Evolutionary conservation across 441 rosid genomes (phyloP).

Genomic region (Jatropha podagrica): DNA sequence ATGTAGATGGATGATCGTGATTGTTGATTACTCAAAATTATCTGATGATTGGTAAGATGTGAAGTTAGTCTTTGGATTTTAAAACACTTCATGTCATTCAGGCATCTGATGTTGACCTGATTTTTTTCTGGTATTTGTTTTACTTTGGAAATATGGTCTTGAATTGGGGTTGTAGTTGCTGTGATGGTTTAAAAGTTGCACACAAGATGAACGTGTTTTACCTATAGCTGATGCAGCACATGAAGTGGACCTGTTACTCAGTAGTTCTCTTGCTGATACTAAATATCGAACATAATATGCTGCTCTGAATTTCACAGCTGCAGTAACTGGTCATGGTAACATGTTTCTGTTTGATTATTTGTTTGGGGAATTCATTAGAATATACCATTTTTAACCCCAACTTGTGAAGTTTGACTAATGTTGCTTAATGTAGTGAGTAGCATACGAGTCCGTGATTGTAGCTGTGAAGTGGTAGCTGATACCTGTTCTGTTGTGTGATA

Average conservation of each 20-base stretch:
- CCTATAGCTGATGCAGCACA: constrained; percentile 46
- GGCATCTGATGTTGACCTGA: constrained; percentile 37
- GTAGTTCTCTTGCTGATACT: constrained; percentile 26
- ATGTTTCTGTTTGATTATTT: constrained; percentile 32
- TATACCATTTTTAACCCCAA: constrained; percentile 19
- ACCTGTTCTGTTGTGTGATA: constrained; percentile 41
- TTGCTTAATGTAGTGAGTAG: constrained; percentile 57
- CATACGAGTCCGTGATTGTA: constrained; percentile 41
- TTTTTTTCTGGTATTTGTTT: constrained; percentile 37
- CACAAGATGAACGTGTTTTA: constrained; percentile 34
- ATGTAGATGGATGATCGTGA: constrained; percentile 65
- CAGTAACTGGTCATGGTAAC: constrained; percentile 36
- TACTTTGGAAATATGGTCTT: constrained; percentile 29
- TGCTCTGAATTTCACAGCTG: constrained; percentile 36
- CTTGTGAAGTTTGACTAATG: constrained; percentile 26
- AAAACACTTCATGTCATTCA: constrained; percentile 30
- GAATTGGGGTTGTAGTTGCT: constrained; percentile 40
- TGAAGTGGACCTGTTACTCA: constrained; percentile 34
- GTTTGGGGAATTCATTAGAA: constrained; percentile 32
- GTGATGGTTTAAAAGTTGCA: constrained; percentile 40
- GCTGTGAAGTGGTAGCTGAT: constrained; percentile 57
- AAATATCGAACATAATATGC: constrained; percentile 31
- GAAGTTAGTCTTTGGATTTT: constrained; percentile 23
- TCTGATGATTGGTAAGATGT: constrained; percentile 47
- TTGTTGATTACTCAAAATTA: constrained; percentile 41